phyloP scores from a whole-genome alignment of 2,329 filamentous ascomycete genomes.

The Cercospora berteroae region DNA sequence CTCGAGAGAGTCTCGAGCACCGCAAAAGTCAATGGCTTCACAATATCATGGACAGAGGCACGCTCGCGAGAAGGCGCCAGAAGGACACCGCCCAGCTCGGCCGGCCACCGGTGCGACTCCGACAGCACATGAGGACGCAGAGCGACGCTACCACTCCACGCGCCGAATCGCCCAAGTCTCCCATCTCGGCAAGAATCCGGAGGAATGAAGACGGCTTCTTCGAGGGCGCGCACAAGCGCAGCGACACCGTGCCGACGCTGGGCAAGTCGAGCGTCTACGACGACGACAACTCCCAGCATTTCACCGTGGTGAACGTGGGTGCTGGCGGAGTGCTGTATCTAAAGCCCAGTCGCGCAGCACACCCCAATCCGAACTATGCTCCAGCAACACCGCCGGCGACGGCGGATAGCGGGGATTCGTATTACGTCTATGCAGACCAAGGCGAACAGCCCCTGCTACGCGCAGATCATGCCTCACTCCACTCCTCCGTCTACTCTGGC shows the following conservation, averaged over 20 bases:
- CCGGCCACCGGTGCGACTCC: conserved; percentile 22
- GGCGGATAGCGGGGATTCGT: conserved; percentile 24
- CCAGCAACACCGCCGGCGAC: conserved; percentile 34
- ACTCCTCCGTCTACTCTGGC: conserved; percentile 20
- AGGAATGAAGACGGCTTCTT: conserved; percentile 23
- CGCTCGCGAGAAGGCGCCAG: conserved; percentile 26
- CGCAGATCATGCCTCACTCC: conserved; percentile 20
- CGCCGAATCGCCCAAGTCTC: conserved; percentile 10
- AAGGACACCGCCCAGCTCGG: conserved; percentile 27
- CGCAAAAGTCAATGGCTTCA: conserved; percentile 26
- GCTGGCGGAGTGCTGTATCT: conserved; percentile 48
- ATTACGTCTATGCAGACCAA: conserved; percentile 15
- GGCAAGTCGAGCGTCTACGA: conserved; percentile 28
- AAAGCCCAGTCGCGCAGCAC: conserved; percentile 39
- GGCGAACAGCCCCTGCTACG: conserved; percentile 20
- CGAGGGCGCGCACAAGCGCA: conserved; percentile 20
- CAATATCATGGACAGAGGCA: conserved; percentile 25
- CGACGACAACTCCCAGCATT: conserved; percentile 37
- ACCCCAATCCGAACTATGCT: conserved; percentile 23
- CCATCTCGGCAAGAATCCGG: conserved; percentile 24
- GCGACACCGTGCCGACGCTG: conserved; percentile 21
- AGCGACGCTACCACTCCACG: conserved; percentile 14
- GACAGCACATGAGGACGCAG: conserved; percentile 15
- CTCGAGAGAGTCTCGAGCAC: conserved; percentile 16
- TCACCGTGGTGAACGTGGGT: conserved; percentile 49